Evolutionary conservation across 2,329 filamentous ascomycete genomes (phyloP), one percentile per base, ranked within the genome.

Genomic region (Myriosclerotinia scirpicola): DNA sequence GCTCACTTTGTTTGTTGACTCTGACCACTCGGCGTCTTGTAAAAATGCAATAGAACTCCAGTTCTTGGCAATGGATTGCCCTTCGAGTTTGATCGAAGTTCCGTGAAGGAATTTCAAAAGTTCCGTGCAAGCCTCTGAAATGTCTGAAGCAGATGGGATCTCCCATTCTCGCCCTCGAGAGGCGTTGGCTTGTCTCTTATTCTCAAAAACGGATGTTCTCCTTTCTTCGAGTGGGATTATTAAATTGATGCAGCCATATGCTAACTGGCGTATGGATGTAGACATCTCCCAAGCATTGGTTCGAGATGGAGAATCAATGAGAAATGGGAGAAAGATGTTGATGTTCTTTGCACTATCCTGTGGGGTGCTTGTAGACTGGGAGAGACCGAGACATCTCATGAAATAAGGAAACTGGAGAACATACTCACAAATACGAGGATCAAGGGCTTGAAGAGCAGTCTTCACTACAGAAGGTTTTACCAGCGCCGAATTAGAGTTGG

Each of bases 281-380:
- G 84, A 84, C 67, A 82, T 78, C 64, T 81, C 80, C 86, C 87
- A 88, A 20, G 84, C 83, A 71, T 82, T 87, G 54, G 81, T 81
- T 40, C 82, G 81, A n/a, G 76, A 73, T 22, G 83, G 82, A 66
- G 81, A 83, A 69, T 89, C 87, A 12, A 87, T 78, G 0, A 92
- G 76, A 30, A 88, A 81, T 0, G 89, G 87, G 0, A 93, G 80
- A 74, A 89, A 93, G 15, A 91, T 81, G 52, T 82, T 71, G 22
- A 63, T 52, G 6, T 71, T 48, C 3, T 71, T 48, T 15, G 46
- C 34, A 20, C 30, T 17, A 50, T 68, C 59, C 26, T 48, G n/a
- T 8, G 30, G 15, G 30, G 30, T 53, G 14, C 22, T 50, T 48
- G 52, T 42, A 22, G 17, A 36, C 12, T 52, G 61, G 8, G 22